A percentile compares a stretch with the other conserved stretches of the same genome.
Evolutionary conservation across 2,329 filamentous ascomycete species (phyloP).

Genomic region (Elsinoe perseae): DNA sequence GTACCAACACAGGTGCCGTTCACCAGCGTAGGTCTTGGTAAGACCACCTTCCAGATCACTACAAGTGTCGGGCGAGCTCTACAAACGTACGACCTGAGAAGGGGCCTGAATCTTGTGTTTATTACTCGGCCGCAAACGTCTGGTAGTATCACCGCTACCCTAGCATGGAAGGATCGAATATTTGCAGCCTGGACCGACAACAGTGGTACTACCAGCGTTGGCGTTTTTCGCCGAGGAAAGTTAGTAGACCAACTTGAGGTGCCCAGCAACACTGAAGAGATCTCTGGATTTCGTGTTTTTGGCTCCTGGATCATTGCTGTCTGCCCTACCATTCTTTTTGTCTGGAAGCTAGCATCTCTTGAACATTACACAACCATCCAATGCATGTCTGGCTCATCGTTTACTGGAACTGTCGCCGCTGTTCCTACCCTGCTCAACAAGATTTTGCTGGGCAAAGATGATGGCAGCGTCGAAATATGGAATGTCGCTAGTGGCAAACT

Average conservation of each 20-base stretch:
- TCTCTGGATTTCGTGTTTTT: slow-evolving; percentile 72
- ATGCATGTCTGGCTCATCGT: slow-evolving; percentile 50
- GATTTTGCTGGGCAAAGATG: slow-evolving; percentile 76
- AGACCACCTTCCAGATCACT: slow-evolving; percentile 94
- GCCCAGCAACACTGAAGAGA: slow-evolving; percentile 58
- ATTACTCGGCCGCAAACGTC: slow-evolving; percentile 87
- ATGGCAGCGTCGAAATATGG: slow-evolving; percentile 94
- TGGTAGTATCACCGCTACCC: slow-evolving; percentile 73
- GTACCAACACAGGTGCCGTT: slow-evolving; percentile 88
- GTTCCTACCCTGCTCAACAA: slow-evolving; percentile 98
- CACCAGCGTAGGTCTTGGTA: slow-evolving; percentile 78
- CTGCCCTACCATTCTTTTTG: slow-evolving; percentile 65
- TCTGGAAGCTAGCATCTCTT: slow-evolving; percentile 76
- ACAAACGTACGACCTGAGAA: slow-evolving; percentile 90
- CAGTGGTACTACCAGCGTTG: slow-evolving; percentile 34
- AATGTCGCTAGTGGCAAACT: slow-evolving; percentile 88
- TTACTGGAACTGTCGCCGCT: slow-evolving; percentile 72
- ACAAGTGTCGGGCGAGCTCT: slow-evolving; percentile 84
- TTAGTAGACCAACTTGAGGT: slow-evolving; percentile 67
- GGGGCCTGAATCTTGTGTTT: slow-evolving; percentile 86
- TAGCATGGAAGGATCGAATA: slow-evolving; percentile 77
- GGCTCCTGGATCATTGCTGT: slow-evolving; percentile 87
- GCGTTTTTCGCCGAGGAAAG: slow-evolving; percentile 83
- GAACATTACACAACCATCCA: slow-evolving; percentile 85
- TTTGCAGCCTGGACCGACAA: slow-evolving; percentile 81